Base-by-base conservation (phyloP, 441 rosid species). In the Kokia cookei region DNA sequence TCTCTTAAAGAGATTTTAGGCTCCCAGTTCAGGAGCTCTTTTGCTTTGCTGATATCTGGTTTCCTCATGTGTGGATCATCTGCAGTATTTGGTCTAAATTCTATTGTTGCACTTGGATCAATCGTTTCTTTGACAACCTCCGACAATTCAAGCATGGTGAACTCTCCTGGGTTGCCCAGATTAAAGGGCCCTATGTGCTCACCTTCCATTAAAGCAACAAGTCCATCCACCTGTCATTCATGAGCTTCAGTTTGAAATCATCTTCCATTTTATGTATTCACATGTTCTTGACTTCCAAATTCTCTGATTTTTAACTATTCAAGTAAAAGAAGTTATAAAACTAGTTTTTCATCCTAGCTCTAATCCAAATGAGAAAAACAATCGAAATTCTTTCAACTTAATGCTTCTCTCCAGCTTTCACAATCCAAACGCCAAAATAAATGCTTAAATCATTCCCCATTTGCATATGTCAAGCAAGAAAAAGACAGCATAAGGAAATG, bases 141-240 rank as follows among this genome's bases (percentile, higher is more conserved):
- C 51, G 98, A 97, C 73, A 95, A 96, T 79, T 95, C 99, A 65
- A 95, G 86, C 99, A 95, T 95, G 54, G 98, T 95, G 84, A 95
- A 95, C 77, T 95, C 99, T 81, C 99, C 99, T 42, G 99, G 98
- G 80, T 95, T 95, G 70, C 98, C 98, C 58, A 93, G 91, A 80
- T 95, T 95, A 84, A 95, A 95, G 24, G 99, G 97, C 54, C 98
- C 99, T n/a, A 93, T 87, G 47, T 91, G 97, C 81, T 93, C 98
- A 7, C 90, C 82, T 86, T 91, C 97, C 98, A 95, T 95, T 76
- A 95, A 79, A 0, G 97, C 98, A 76, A 86, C 89, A 75, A 95
- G 85, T 78, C 98, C 99, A 58, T 93, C 89, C 81, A 95, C 99
- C 99, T 95, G 82, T 63, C 35, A 77, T 76, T 73, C 2, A 61